Evolutionary conservation across 1,284 basidiomycete genomes (phyloP).

Genomic region (Ceratobasidium sp.): DNA sequence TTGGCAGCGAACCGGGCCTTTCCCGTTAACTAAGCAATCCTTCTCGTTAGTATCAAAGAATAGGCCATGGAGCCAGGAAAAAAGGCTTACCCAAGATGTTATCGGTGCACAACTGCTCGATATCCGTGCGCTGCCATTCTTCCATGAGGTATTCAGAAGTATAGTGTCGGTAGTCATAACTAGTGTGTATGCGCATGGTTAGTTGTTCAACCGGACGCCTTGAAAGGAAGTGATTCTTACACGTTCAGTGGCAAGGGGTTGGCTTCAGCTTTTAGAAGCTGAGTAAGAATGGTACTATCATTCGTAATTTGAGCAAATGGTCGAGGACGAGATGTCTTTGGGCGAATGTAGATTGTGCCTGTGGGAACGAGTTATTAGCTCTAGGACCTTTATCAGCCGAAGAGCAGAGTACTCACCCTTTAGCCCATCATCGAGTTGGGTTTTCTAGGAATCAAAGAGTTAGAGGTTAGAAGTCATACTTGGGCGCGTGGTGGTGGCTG

Average conservation of each 20-base stretch:
- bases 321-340: conserved; percentile 17
- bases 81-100: conserved; percentile 42
- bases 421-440: conserved; percentile 29
- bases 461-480: no score
- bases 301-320: conserved; percentile 39
- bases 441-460: conserved; percentile 28
- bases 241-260: conserved; percentile 32
- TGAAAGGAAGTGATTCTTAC: no score
- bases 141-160: conserved; percentile 34
- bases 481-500: no score
- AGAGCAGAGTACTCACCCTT: no score
- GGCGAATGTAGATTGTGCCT: conserved; percentile 44
- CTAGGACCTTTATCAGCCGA: no score
- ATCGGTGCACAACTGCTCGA: conserved; percentile 46
- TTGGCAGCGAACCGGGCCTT: conserved; percentile 40
- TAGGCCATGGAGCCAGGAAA: no score
- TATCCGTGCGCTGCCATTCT: conserved; percentile 44
- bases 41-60: not conserved
- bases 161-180: conserved; percentile 41
- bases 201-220: no score
- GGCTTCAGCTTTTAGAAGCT: conserved; percentile 33
- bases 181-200: no score
- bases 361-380: no score
- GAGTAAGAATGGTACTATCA: not conserved
- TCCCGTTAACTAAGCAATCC: conserved; percentile 20